Base-by-base conservation (phyloP, 345 rosid genomes). In the Eucalyptus victrix region DNA sequence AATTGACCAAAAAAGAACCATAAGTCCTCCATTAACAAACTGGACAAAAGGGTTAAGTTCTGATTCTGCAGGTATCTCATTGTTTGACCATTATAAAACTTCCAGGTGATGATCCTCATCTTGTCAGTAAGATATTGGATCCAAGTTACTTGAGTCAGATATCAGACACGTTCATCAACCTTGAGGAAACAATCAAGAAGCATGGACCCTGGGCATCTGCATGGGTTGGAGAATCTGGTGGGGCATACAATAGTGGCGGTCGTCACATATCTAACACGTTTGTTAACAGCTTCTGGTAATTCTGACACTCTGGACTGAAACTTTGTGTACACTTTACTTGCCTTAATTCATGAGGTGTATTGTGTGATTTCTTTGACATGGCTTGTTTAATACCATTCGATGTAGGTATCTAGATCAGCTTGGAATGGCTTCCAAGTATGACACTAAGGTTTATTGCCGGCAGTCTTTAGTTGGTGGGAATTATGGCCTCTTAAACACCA, bases 181-280 rank as follows among this genome's bases (percentile, higher is more conserved):
- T 98, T 86, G 90, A 89, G 65, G 93, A 93, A 49, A 94, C 96
- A 21, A 92, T 98, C 87, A 89, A 90, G 67, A 93, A 91, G 89
- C 90, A 94, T 50, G 99, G 99, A 89, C 94, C 97, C 19, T 97
- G 99, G 98, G 93, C 99, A 87, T 95, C 96, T 93, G 95, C 98
- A 62, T 98, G 99, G 99, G 99, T 98, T 89, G 99, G 99, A 89
- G 99, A 98, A 90, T 95, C 99, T 88, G 99, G 99, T 88, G 99
- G 99, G 65, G 99, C 99, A 87, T 98, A 93, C 90, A 98, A 98
- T 91, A 98, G 99, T 80, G 99, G 99, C 26, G 99, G 99, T 37
- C 95, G 90, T 90, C 92, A 90, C 80, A 96, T 98, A 69, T 98
- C 99, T 72, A 93, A 98, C 90, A 95, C 98, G 86, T 98, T 97